Conservation (phyloP, 306 rosid species). For the Casuarina equisetifolia region DNA sequence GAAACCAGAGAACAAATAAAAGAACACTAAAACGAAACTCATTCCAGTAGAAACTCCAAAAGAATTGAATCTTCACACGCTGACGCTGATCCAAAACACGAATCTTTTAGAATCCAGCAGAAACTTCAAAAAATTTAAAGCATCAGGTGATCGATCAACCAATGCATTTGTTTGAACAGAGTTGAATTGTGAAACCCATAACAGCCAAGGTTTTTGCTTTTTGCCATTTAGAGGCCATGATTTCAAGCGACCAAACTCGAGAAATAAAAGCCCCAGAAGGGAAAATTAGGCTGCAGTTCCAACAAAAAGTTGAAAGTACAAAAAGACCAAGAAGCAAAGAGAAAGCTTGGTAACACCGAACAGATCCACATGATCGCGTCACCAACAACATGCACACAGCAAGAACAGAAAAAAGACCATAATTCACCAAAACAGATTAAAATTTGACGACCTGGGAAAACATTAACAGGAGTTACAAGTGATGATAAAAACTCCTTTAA, state of each 20-base stretch:
- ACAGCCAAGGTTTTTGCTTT: not conserved
- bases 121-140: not conserved
- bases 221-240: not conserved
- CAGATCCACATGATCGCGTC: constrained; percentile 32
- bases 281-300: not conserved
- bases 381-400: not conserved
- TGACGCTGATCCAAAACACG: not conserved
- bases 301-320: not conserved
- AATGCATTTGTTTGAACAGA: constrained; percentile 11
- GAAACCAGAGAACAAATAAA: not conserved
- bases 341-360: constrained; percentile 15
- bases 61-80: not conserved
- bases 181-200: constrained; percentile 14
- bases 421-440: not conserved
- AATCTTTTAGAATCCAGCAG: not conserved
- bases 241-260: constrained; percentile 5
- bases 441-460: constrained; percentile 20
- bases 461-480: constrained; percentile 1
- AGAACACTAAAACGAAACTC: too few species aligned
- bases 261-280: not conserved
- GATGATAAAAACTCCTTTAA: not conserved
- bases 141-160: not conserved
- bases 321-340: not conserved
- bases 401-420: not conserved
- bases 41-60: too few species aligned